These are phyloP conservation scores for Jatropha curcas DNA, from an alignment of 345 rosid species.

Conservation along the genomic window DNA sequence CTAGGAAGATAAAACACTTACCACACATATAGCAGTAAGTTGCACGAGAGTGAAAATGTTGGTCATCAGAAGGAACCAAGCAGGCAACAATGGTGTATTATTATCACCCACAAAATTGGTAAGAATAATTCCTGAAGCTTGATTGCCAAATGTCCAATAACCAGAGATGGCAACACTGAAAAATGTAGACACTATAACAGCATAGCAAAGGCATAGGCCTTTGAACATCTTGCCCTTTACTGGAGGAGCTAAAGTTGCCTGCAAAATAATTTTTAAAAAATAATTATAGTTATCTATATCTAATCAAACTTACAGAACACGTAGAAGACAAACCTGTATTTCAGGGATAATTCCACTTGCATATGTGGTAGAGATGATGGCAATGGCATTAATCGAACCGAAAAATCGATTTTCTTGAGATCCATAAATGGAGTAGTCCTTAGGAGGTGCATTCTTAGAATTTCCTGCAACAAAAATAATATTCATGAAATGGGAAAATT, in stretches of 20 bases:
- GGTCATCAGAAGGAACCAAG: conserved; percentile 45
- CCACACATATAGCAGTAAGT: conserved; percentile 41
- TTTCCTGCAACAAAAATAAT: conserved; percentile 34
- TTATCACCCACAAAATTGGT: conserved; percentile 42
- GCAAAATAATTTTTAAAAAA: conserved; percentile 6
- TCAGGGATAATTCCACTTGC: conserved; percentile 65
- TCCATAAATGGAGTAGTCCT: conserved; percentile 47
- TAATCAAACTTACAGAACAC: too few relatives aligned
- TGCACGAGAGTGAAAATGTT: conserved; percentile 51
- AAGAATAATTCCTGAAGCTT: conserved; percentile 30
- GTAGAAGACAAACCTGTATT: conserved; percentile 68
- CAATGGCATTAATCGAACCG: conserved; percentile 47
- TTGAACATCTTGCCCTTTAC: conserved; percentile 67
- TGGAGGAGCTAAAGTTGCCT: conserved; percentile 61
- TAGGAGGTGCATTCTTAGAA: conserved; percentile 41
- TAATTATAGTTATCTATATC: too few relatives aligned
- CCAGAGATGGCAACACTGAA: conserved; percentile 54
- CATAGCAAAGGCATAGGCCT: conserved; percentile 52
- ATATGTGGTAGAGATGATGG: conserved; percentile 51
- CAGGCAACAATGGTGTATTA: conserved; percentile 48
- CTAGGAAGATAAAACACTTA: conserved; percentile 17
- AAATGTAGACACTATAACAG: conserved; percentile 37
- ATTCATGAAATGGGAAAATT: background rate
- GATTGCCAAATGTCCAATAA: conserved; percentile 61
- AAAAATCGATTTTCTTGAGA: conserved; percentile 26